Base-by-base conservation (phyloP, 2,329 filamentous ascomycete species). In the Colletotrichum musae region DNA sequence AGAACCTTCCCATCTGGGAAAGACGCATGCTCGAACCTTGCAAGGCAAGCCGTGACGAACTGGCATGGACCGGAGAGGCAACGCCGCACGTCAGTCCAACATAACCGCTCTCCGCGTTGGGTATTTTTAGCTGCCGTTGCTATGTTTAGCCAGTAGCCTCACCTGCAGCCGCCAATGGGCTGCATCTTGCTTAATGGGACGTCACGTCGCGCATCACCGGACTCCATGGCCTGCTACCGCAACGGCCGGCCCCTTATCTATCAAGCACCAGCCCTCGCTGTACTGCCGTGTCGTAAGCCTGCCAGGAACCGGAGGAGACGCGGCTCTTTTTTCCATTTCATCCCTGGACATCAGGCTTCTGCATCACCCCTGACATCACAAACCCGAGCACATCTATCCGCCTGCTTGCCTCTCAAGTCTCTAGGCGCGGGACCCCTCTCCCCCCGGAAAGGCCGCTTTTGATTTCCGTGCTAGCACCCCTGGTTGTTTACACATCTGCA, bases 61-160 rank as follows among this genome's bases (percentile, higher is more conserved):
- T 39, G 53, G 61, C 41, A 41, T 24, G 21, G 21, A 24, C 12
- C 13, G 59, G 21, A 43, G 24, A 58, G 39, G 39, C 45, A 52
- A 51, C 39, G 43, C 51, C 16, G 57, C 57, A 67, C 36, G 28
- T 63, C 50, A 39, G n/a, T 50, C 61, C 50, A 69, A 24, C 69
- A 54, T 39, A 57, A 43, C 54, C 52, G 60, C 58, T 47, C 51
- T 59, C 57, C 56, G 15, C 51, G 70, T 60, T 54, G 71, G 74
- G 13, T 78, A 77, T 78, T 80, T 79, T 79, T 79, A 77, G 77
- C 72, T 69, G 60, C 64, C 70, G 70, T 75, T 82, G 72, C 79
- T 81, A 80, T 78, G 78, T 76, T 78, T 76, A 77, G 79, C 72
- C 39, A 70, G 71, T 73, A 79, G 78, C 75, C 78, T 79, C 77